Conservation (phyloP, 2,329 filamentous ascomycete genomes). For the Neopestalotiopsis sp. region DNA sequence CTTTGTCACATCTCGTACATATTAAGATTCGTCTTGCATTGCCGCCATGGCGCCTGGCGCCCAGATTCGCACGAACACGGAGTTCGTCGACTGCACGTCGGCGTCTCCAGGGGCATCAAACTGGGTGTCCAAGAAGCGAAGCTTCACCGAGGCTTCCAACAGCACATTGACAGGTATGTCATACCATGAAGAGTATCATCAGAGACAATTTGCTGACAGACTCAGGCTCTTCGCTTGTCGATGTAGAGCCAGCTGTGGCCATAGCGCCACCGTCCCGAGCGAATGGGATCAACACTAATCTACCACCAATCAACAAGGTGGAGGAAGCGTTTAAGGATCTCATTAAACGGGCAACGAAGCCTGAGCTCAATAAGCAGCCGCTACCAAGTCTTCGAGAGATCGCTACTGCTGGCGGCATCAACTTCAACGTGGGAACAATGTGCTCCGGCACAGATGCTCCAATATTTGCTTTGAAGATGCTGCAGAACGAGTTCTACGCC, state of each 20-base stretch:
- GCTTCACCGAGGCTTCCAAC: no score
- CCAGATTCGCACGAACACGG: not conserved
- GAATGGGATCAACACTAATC: slow-evolving; percentile 25
- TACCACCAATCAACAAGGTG: slow-evolving; percentile 32
- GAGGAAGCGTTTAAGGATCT: slow-evolving; percentile 38
- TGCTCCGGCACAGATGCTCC: slow-evolving; percentile 82
- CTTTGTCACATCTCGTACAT: no score
- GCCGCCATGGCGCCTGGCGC: not conserved
- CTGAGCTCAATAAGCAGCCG: not conserved
- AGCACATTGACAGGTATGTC: no score
- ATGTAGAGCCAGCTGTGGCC: not conserved
- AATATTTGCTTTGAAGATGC: slow-evolving; percentile 66
- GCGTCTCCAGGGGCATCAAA: no score
- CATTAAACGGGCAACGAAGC: slow-evolving; percentile 20
- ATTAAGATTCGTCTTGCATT: not conserved
- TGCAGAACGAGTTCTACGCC: slow-evolving; percentile 49
- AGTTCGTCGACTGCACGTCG: no score
- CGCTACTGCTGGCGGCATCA: slow-evolving; percentile 32
- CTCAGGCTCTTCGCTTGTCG: not conserved
- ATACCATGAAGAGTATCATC: not conserved
- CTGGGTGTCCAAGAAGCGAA: no score
- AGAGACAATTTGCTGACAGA: not conserved
- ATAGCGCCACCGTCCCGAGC: not conserved
- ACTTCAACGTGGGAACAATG: slow-evolving; percentile 67
- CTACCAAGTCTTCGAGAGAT: slow-evolving; percentile 29